Evolutionary conservation across 1,284 basidiomycete genomes (phyloP).

Genomic region (Cronartium quercuum): DNA sequence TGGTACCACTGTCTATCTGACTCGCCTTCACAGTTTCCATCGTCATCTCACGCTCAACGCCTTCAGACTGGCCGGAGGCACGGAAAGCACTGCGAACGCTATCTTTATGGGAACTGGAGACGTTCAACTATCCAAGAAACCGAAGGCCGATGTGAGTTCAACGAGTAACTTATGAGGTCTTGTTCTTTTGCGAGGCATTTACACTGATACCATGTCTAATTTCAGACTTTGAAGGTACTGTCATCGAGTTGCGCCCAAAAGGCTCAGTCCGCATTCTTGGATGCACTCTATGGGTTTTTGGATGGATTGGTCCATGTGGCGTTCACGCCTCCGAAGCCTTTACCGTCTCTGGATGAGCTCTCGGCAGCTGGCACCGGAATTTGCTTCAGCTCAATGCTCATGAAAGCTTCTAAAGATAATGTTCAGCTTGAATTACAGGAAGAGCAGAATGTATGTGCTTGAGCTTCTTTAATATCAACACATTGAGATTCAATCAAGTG

Average conservation of each 20-base stretch:
- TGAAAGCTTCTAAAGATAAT: neutral
- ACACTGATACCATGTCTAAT: neutral
- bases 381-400: neutral
- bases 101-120: neutral
- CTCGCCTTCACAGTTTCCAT: conserved; percentile 74
- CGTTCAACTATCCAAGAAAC: neutral
- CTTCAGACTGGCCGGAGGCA: conserved; percentile 75
- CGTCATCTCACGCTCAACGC: conserved; percentile 69
- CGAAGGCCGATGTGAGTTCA: neutral
- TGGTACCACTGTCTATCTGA: conserved; percentile 57
- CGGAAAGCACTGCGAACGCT: conserved; percentile 52
- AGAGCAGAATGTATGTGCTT: conserved; percentile 23
- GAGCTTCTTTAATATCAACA: no score
- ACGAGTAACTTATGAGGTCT: neutral
- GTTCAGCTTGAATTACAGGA: neutral
- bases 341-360: neutral
- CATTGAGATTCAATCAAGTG: no score
- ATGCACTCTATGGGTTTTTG: conserved; percentile 77
- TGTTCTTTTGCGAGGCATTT: neutral
- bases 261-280: conserved; percentile 79
- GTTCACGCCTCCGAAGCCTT: conserved; percentile 53
- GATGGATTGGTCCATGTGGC: conserved; percentile 82
- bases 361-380: neutral
- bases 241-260: conserved; percentile 54
- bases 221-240: conserved; percentile 36